A percentile compares a stretch with the other conserved stretches of the same genome.
Conservation (phyloP, 148 eudicot species). For the Rhododendron simsii region DNA sequence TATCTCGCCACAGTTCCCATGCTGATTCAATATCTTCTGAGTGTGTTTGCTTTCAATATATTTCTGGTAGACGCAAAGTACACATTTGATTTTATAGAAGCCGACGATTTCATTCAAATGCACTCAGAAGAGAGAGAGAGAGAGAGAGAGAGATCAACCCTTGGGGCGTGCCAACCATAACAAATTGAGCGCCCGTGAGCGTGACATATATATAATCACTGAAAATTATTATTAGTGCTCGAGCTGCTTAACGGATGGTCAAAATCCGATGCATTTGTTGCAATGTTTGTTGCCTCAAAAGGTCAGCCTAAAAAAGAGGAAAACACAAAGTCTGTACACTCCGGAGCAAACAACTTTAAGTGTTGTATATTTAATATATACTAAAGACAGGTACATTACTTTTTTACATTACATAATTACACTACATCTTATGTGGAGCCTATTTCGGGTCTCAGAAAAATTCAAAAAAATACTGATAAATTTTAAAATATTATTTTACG, state of each 20-base stretch:
- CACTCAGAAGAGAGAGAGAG: background rate
- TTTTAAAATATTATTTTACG: too few relatives aligned
- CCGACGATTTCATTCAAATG: background rate
- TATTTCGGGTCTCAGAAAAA: too few relatives aligned
- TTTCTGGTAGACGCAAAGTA: background rate
- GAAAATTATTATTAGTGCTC: slow-evolving; percentile 83
- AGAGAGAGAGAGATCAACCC: slow-evolving; percentile 16
- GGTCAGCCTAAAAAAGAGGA: slow-evolving; percentile 60
- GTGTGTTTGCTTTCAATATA: background rate
- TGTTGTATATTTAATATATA: too few relatives aligned
- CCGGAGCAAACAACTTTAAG: background rate
- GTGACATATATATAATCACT: slow-evolving; percentile 57
- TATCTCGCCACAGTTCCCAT: background rate
- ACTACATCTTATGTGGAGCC: too few relatives aligned
- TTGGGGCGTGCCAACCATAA: slow-evolving; percentile 89
- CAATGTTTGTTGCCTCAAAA: slow-evolving; percentile 83
- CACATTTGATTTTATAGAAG: background rate
- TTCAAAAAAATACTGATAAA: too few relatives aligned
- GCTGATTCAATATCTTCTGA: background rate
- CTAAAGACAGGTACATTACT: too few relatives aligned
- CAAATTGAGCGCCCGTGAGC: slow-evolving; percentile 85
- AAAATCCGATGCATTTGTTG: slow-evolving; percentile 83
- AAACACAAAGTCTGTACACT: background rate
- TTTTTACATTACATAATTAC: too few relatives aligned
- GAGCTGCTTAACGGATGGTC: slow-evolving; percentile 89